Evolutionary conservation across 495 filamentous ascomycete genomes (phyloP).

Genomic region (Hypoxylon cercidicola): DNA sequence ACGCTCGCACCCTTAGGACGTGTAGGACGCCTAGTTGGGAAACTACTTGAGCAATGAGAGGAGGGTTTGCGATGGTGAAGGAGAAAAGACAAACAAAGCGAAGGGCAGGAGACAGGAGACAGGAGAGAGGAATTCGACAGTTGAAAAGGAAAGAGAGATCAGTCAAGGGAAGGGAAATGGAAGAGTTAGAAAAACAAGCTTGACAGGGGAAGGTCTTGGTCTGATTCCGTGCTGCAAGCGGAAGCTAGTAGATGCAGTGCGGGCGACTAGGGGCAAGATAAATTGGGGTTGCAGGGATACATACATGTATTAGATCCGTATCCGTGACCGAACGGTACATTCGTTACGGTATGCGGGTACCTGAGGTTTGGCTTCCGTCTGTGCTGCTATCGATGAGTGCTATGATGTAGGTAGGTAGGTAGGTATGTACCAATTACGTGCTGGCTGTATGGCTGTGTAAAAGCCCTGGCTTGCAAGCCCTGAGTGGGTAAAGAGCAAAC

Average conservation of each 20-base stretch:
- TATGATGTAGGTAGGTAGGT: no score
- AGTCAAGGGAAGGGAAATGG: slow-evolving; percentile 26
- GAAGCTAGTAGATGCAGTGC: slow-evolving; percentile 29
- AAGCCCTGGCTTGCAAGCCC: no score
- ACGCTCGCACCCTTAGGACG: slow-evolving; percentile 30
- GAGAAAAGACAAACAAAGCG: slow-evolving; percentile 38
- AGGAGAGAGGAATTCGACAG: slow-evolving; percentile 36
- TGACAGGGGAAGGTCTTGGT: slow-evolving; percentile 27
- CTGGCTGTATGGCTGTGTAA: slow-evolving; percentile 8
- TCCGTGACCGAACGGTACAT: slow-evolving; percentile 38
- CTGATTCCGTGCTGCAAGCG: slow-evolving; percentile 39
- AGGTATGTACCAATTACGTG: slow-evolving; percentile 1
- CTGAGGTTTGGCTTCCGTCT: no score
- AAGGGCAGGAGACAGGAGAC: slow-evolving; percentile 37
- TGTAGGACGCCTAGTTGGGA: slow-evolving; percentile 25
- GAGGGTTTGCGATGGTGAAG: slow-evolving; percentile 26
- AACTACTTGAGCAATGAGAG: slow-evolving; percentile 28
- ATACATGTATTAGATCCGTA: slow-evolving; percentile 41
- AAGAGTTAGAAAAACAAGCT: slow-evolving; percentile 38
- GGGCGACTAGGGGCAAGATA: slow-evolving; percentile 33
- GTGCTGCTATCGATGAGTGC: no score
- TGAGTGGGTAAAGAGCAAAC: slow-evolving; percentile 16
- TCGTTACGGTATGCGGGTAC: slow-evolving; percentile 16
- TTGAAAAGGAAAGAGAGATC: slow-evolving; percentile 37
- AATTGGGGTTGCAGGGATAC: slow-evolving; percentile 41